Evolutionary conservation across 2,329 filamentous ascomycete species (phyloP), one percentile per base, ranked within the genome.

Genomic region (Aureobasidium sp.): DNA sequence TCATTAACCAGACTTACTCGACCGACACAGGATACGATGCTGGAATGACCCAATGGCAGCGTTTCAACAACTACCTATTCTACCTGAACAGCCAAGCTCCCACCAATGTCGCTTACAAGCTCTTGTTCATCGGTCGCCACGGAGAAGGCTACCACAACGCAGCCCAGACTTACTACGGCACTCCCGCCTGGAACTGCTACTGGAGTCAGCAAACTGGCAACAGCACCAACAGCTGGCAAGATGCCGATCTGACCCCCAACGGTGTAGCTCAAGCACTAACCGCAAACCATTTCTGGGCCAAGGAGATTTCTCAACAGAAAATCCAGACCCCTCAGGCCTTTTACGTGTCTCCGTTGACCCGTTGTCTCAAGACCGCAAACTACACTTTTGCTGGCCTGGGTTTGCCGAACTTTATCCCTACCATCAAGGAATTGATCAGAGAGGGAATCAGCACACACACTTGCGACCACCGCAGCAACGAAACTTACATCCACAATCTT

Each of bases 111-210:
- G 87, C 63, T 84, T 90, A 88, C 76, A 87, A 87, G 68, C 78
- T 91, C 10, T 70, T 90, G 34, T 86, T 86, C 72, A 78, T 89
- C 71, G 87, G 83, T 46, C 83, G 88, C 42, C 88, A 90, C 69
- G 88, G 87, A 26, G 82, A 89, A 71, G 87, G 87, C 7, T 76
- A 76, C 61, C 81, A 87, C 72, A 87, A 87, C 68, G 82, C 83
- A 7, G 87, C 86, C 15, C 84, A 89, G 72, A 76, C 78, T 32
- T 87, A 79, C 70, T 89, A 87, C 67, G 86, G 86, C 51, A 89
- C 86, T 0, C 81, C 84, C 1, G 84, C 83, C 2, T 89, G 87
- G 87, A 86, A 89, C 70, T 72, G 68, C 71, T 88, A 89, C 76
- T 90, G 85, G 85, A 80, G 82, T 5, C 77, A 83, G 64, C 77